Conservation (phyloP, 1,139 yeast species). For the Hyphopichia pseudoburtonii region DNA sequence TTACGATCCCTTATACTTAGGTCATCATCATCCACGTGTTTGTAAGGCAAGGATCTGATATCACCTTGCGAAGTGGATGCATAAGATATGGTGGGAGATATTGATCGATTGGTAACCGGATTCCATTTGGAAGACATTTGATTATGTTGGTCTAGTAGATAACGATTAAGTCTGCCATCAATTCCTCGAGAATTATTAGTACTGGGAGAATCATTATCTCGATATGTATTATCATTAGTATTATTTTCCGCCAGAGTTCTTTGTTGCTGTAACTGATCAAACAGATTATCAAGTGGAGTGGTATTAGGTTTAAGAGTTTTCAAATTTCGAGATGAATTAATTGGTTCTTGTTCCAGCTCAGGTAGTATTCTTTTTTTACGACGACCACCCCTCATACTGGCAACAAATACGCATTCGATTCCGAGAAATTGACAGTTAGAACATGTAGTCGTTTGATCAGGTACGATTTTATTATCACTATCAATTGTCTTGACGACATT, state of each 20-base stretch:
- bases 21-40: not conserved
- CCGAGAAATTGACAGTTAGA: constrained; percentile 53
- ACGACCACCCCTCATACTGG: constrained; percentile 59
- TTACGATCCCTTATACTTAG: not conserved
- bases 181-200: too few species aligned
- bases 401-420: constrained; percentile 56
- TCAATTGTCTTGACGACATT: constrained; percentile 17
- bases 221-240: not conserved
- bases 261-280: not conserved
- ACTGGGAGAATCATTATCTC: not conserved
- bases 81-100: constrained; percentile 11
- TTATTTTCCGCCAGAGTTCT: not conserved
- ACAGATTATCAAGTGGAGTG: not conserved
- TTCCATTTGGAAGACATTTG: too few species aligned
- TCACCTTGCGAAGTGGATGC: constrained; percentile 4
- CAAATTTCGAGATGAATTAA: not conserved
- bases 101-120: not conserved
- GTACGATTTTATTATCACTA: constrained; percentile 14
- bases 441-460: constrained; percentile 30
- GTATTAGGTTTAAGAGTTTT: constrained; percentile 1
- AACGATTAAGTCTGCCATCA: constrained; percentile 1
- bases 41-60: not conserved
- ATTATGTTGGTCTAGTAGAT: constrained; percentile 3
- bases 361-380: constrained; percentile 31
- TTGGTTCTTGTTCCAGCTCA: not conserved